These are phyloP conservation scores for Ceratocystiopsis minuta DNA, from an alignment of 2,329 filamentous ascomycete genomes.

Conservation along the genomic window DNA sequence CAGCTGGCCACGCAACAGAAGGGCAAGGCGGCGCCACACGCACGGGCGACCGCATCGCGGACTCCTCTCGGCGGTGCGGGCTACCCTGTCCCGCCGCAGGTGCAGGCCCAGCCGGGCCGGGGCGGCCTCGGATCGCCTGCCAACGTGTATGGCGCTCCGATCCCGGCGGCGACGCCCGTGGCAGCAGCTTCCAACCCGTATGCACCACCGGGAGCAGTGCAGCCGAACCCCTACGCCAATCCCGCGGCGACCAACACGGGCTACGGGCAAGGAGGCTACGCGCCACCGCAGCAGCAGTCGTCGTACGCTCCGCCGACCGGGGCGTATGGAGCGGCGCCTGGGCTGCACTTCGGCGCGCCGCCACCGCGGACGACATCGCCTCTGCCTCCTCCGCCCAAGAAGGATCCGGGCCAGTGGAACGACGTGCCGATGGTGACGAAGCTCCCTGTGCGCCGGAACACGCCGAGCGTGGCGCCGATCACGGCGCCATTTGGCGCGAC, in stretches of 20 bases:
- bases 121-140: neutral
- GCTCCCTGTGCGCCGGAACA: conserved; percentile 51
- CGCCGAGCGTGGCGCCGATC: conserved; percentile 51
- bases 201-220: conserved; percentile 14
- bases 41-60: conserved; percentile 6
- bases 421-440: conserved; percentile 79
- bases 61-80: conserved; percentile 8
- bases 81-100: conserved; percentile 29
- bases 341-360: conserved; percentile 16
- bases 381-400: conserved; percentile 46
- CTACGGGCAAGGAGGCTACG: conserved; percentile 17
- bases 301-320: conserved; percentile 17
- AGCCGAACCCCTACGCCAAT: conserved; percentile 30
- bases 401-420: conserved; percentile 75
- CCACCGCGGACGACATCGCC: conserved; percentile 48
- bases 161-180: conserved; percentile 10
- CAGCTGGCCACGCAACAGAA: conserved; percentile 57
- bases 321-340: conserved; percentile 21
- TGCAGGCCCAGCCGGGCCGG: conserved; percentile 7
- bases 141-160: conserved; percentile 18
- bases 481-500: conserved; percentile 58
- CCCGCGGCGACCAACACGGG: conserved; percentile 5
- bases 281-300: conserved; percentile 14
- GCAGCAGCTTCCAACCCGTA: conserved; percentile 18
- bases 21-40: neutral